Conservation (phyloP, 129 eudicot genomes). For the Chrysanthemum makinoi region DNA sequence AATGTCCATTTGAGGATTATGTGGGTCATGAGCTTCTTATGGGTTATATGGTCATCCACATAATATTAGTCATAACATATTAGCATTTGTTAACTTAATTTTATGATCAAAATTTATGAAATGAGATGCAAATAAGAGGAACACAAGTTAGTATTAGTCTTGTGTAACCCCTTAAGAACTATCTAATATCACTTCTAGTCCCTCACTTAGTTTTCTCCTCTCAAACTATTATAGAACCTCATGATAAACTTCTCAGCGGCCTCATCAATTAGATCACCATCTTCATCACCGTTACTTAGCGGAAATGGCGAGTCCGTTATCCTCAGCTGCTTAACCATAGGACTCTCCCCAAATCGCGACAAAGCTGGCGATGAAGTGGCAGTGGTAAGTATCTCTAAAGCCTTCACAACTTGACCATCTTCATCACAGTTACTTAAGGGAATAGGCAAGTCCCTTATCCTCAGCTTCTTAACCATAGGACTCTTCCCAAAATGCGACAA, state of each 20-base stretch:
- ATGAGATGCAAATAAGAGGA: neutral
- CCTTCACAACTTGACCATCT: slow-evolving; percentile 30
- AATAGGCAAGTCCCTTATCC: slow-evolving; percentile 57
- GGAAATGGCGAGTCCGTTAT: slow-evolving; percentile 61
- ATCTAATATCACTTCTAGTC: slow-evolving; percentile 7
- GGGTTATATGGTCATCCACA: too few relatives aligned
- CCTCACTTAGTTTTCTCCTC: slow-evolving; percentile 14
- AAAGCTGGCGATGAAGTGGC: slow-evolving; percentile 52
- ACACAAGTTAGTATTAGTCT: slow-evolving; percentile 5
- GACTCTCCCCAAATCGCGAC: slow-evolving; percentile 55
- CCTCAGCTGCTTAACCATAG: slow-evolving; percentile 59
- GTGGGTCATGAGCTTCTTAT: too few relatives aligned
- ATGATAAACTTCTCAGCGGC: slow-evolving; percentile 53
- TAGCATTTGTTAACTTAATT: neutral
- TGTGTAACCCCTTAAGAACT: slow-evolving; percentile 6
- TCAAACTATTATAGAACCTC: slow-evolving; percentile 43
- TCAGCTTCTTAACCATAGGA: slow-evolving; percentile 58
- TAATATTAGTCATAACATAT: too few relatives aligned
- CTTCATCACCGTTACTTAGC: slow-evolving; percentile 17
- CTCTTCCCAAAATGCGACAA: slow-evolving; percentile 51
- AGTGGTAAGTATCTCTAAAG: slow-evolving; percentile 45
- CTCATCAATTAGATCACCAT: slow-evolving; percentile 34
- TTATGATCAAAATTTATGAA: neutral
- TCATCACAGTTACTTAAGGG: slow-evolving; percentile 26
- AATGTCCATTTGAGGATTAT: too few relatives aligned